Evolutionary conservation across 1,284 basidiomycete genomes (phyloP), one percentile per base, ranked within the genome.

Genomic region (Cryptococcus floricola): DNA sequence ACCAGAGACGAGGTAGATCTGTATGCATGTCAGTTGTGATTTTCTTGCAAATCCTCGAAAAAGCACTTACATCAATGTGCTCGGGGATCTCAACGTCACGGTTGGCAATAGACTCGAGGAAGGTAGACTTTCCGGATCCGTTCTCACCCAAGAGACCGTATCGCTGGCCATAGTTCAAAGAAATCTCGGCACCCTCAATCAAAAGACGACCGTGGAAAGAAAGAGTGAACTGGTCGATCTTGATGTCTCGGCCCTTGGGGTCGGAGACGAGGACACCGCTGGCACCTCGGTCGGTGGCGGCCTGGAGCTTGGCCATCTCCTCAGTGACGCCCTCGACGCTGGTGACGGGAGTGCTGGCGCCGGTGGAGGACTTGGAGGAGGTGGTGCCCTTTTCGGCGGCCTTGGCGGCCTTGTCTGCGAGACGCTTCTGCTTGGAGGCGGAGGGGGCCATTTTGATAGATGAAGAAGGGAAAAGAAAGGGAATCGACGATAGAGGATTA

Each of bases 121-220:
- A 81, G 45, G 80, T 81, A 39, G 80, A 81, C 76, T 98, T 98
- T 77, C 95, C 95, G 16, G 90, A 95, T 45, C 95, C 95, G 75
- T 98, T 98, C 78, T 97, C 93, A 56, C 95, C 95, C 55, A 98
- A 82, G 28, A 98, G 82, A 79, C 95, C 95, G 74, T 98, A 85
- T 67, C 92, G 81, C 76, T 98, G 91, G 7, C 94, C 94, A 72
- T 97, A 98, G 79, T 98, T 98, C 68, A 98, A 87, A n/a, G 90
- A 77, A 65, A 93, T 85, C 76, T 87, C 85, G 52, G 91, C 93
- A 62, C 85, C 85, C 77, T 98, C 94, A 69, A 98, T 87, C 65
- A 98, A 83, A 27, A 98, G 81, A 56, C 95, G 85, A 39, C 95
- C 95, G 74, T 98, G 95, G 85, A 98, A 98, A 4, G 93, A 97